phyloP scores from a whole-genome alignment of 2,329 filamentous ascomycete species.

The Calycina marina region DNA sequence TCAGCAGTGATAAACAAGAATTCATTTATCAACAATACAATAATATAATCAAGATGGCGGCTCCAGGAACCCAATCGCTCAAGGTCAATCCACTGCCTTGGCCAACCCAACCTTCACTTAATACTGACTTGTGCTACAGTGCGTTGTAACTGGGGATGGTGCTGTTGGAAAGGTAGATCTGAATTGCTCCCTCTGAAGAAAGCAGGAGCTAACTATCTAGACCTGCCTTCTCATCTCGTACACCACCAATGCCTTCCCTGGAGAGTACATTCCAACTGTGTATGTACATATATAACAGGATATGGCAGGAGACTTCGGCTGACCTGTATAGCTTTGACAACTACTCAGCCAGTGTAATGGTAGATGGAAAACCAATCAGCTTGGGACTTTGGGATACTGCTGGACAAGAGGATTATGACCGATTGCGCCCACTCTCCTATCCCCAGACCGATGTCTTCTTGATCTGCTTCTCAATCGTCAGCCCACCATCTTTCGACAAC shows the following conservation, averaged over 20 bases:
- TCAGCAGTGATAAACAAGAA: constrained; percentile 5
- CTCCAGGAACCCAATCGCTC: constrained; percentile 68
- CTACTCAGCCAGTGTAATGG: constrained; percentile 98
- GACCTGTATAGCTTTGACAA: constrained; percentile 68
- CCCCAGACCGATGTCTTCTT: constrained; percentile 97
- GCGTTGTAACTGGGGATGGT: constrained; percentile 97
- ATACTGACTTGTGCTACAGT: constrained; percentile 37
- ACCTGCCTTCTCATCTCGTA: constrained; percentile 99
- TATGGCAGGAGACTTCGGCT: constrained; percentile 3
- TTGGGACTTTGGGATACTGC: constrained; percentile 97
- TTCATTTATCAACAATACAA: constrained; percentile 6
- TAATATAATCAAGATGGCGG: constrained; percentile 42
- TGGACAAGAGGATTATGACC: constrained; percentile 96
- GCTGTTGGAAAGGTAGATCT: constrained; percentile 91
- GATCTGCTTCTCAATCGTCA: constrained; percentile 97
- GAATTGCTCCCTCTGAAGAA: not conserved
- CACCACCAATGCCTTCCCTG: constrained; percentile 98
- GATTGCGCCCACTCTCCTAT: constrained; percentile 87
- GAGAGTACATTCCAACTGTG: constrained; percentile 99
- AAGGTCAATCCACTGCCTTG: constrained; percentile 46
- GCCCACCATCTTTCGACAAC: constrained; percentile 96
- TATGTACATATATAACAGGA: constrained; percentile 29
- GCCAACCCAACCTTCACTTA: constrained; percentile 4
- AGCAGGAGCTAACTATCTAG: constrained; percentile 31
- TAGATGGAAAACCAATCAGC: constrained; percentile 95